Evolutionary conservation across 345 rosid genomes (phyloP), one percentile per base, ranked within the genome.

Genomic region (Trapa incisa): DNA sequence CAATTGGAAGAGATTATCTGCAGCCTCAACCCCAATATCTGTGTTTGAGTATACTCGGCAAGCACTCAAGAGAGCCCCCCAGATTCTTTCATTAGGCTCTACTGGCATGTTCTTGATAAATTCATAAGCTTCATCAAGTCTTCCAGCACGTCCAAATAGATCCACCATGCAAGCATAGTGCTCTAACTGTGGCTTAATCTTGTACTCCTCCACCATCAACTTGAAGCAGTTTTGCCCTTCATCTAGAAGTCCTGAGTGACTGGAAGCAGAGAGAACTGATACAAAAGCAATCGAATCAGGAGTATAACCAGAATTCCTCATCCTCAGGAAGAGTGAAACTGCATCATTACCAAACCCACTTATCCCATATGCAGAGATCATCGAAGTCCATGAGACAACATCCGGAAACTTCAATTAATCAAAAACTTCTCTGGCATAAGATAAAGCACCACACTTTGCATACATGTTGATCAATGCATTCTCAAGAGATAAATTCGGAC

Each of bases 81-180:
- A 84, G 52, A 87, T 75, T 1, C 87, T 88, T 5, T 86, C 87
- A 66, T 78, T 89, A 7, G 91, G 86, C 78, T 86, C 80, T 70
- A 84, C 67, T 0, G 88, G 94, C 91, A 89, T 86, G 56, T 84
- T 71, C 5, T 70, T 74, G 69, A 87, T 68, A 62, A 89, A 86
- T 69, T 77, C 80, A 75, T 89, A 88, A 5, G 96, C 91, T 77
- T 87, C 87, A 17, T 57, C 71, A 70, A 89, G 42, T 68, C 75
- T 84, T 50, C 96, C 94, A 50, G 94, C 92, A 36, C 92, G 87
- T 56, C 94, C 89, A 12, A 89, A 77, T 77, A 89, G 74, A 65
- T 87, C 96, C 47, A 87, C 94, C 47, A 87, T 74, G 72, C 96
- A 89, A 50, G 94, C 96, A 61, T 87, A 87, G 67, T 89, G 94